Evolutionary conservation across 2,329 filamentous ascomycete species (phyloP).

Genomic region (Gaeumannomyces tritici): DNA sequence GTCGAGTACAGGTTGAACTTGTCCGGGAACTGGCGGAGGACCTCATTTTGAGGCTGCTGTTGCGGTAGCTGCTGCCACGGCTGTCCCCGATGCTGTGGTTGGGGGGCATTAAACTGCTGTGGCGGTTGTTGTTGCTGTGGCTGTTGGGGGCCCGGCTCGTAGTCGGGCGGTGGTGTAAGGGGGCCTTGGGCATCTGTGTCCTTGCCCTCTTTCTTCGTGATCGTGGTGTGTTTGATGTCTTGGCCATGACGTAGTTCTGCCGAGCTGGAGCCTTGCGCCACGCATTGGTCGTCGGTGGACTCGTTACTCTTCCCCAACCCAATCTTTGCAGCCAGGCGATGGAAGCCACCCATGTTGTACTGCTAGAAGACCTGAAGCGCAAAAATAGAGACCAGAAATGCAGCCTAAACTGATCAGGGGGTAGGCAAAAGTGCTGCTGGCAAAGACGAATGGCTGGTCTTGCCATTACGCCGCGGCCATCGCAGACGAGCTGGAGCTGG

Average conservation of each 20-base stretch:
- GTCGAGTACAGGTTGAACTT: conserved; percentile 21
- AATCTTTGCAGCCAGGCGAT: background rate
- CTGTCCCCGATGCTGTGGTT: background rate
- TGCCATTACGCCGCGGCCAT: too few species aligned
- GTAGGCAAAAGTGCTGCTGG: too few species aligned
- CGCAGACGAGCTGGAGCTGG: too few species aligned
- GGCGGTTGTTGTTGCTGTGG: background rate
- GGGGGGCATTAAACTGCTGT: background rate
- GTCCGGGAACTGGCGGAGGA: conserved; percentile 20
- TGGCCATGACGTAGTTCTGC: background rate
- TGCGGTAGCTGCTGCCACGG: too few species aligned
- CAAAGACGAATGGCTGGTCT: too few species aligned
- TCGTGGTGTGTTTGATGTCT: background rate
- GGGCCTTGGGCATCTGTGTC: background rate
- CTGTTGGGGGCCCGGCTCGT: background rate
- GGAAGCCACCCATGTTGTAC: background rate
- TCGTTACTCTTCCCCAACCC: background rate
- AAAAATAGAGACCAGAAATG: too few species aligned
- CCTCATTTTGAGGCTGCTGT: background rate
- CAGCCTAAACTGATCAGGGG: background rate
- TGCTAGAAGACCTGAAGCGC: background rate
- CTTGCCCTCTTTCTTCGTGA: background rate
- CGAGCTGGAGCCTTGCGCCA: background rate
- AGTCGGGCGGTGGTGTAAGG: background rate
- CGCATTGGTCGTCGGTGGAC: background rate